Conservation (phyloP, 495 filamentous ascomycete genomes). For the Xylaria palmicola region DNA sequence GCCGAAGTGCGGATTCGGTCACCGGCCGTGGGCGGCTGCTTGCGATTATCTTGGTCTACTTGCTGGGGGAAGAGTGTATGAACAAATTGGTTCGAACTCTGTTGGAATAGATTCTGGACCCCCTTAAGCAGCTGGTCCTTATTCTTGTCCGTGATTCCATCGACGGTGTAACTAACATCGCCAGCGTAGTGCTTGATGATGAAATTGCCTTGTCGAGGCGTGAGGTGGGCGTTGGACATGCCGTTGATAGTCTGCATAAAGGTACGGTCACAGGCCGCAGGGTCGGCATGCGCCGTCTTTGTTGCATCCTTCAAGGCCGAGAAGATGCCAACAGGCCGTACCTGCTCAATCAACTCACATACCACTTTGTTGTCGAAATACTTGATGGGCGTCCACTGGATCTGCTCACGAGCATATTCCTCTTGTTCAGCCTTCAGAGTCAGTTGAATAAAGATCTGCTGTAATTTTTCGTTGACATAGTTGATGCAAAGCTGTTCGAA, state of each 20-base stretch:
- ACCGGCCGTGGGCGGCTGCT: conserved; percentile 88
- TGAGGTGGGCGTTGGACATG: conserved; percentile 87
- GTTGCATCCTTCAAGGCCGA: conserved; percentile 97
- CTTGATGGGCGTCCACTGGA: conserved; percentile 98
- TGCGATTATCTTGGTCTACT: conserved; percentile 94
- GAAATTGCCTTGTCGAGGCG: conserved; percentile 90
- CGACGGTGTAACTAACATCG: conserved; percentile 92
- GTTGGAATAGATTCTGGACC: conserved; percentile 80
- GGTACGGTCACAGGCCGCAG: conserved; percentile 88
- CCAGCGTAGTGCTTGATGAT: conserved; percentile 99
- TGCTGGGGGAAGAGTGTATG: conserved; percentile 87
- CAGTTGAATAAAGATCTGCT: conserved; percentile 99
- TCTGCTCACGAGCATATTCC: conserved; percentile 94
- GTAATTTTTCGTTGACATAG: conserved; percentile 99
- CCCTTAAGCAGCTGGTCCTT: conserved; percentile 98
- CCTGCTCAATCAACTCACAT: conserved; percentile 94
- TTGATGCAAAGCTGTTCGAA: conserved; percentile 99
- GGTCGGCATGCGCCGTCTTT: conserved; percentile 93
- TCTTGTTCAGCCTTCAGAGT: conserved; percentile 97
- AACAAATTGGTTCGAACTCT: conserved; percentile 80
- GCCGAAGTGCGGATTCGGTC: conserved; percentile 97
- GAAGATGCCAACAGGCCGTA: conserved; percentile 89
- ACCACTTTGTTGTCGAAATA: conserved; percentile 99
- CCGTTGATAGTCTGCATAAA: conserved; percentile 91
- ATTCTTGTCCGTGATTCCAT: conserved; percentile 99